These are phyloP conservation scores for Alnus rubra DNA, from an alignment of 306 rosid species.

Conservation along the genomic window DNA sequence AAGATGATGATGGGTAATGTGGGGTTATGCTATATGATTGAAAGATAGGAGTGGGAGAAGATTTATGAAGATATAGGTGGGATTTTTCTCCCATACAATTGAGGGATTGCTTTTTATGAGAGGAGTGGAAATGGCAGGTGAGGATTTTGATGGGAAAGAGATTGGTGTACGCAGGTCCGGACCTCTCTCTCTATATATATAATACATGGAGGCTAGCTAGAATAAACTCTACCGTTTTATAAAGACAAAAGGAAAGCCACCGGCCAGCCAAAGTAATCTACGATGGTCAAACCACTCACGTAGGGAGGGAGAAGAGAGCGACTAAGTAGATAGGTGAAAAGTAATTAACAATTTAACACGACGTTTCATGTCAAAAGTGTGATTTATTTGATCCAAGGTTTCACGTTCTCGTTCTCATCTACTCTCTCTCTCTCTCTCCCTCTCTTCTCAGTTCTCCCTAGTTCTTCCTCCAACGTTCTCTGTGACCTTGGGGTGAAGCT, in stretches of 20 bases:
- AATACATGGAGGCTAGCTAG: background rate
- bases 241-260: background rate
- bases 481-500: no score
- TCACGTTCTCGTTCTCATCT: no score
- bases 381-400: background rate
- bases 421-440: no score
- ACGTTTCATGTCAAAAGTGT: no score
- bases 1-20: background rate
- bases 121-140: background rate
- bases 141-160: background rate
- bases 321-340: background rate
- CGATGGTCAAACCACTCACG: background rate
- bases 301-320: no score
- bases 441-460: no score
- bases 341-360: no score
- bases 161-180: background rate
- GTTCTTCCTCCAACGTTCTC: no score
- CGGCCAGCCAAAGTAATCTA: background rate
- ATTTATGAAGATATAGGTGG: background rate
- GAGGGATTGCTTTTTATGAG: background rate
- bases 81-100: background rate
- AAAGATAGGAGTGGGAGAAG: background rate
- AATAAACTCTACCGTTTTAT: background rate
- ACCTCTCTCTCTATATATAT: background rate
- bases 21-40: background rate